Conservation (phyloP, 192 early-diverging fungal genomes). For the Rhizophagus prolifer region DNA sequence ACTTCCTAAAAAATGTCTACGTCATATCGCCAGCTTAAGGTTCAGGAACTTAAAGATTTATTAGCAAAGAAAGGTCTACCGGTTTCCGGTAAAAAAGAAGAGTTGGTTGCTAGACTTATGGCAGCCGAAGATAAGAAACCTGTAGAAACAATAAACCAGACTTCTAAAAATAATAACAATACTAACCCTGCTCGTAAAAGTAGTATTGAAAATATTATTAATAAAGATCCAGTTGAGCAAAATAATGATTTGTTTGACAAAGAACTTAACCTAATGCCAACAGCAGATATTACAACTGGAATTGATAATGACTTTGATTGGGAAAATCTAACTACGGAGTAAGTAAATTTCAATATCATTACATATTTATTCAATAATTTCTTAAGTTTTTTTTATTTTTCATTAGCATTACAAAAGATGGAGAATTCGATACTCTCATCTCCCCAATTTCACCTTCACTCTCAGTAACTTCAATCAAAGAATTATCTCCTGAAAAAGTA, state of each 20-base stretch:
- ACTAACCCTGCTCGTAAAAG: background rate
- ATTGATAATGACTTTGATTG: conserved; percentile 40
- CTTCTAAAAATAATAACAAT: background rate
- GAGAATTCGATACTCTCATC: background rate
- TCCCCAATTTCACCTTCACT: conserved; percentile 17
- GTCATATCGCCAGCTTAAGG: conserved; percentile 48
- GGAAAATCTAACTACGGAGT: conserved; percentile 42
- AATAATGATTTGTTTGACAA: conserved; percentile 22
- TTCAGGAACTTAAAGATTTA: conserved; percentile 58
- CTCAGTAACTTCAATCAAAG: conserved; percentile 8
- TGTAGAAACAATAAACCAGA: background rate
- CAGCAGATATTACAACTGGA: conserved; percentile 34
- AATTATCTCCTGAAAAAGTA: background rate
- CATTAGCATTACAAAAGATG: conserved; percentile 9
- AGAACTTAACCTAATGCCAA: background rate
- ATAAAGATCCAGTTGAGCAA: background rate
- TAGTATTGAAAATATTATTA: background rate
- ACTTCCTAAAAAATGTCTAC: conserved; percentile 10
- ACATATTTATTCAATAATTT: background rate
- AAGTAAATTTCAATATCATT: conserved; percentile 1
- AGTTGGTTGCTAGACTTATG: conserved; percentile 59
- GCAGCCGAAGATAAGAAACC: conserved; percentile 23
- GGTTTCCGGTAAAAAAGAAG: conserved; percentile 65
- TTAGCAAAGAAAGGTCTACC: conserved; percentile 54
- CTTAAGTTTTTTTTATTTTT: too few species aligned